A percentile compares a stretch with the other conserved stretches of the same genome.
These are phyloP conservation scores for Colletotrichum cuscutae DNA, from an alignment of 2,329 filamentous ascomycete genomes.

Conservation along the genomic window DNA sequence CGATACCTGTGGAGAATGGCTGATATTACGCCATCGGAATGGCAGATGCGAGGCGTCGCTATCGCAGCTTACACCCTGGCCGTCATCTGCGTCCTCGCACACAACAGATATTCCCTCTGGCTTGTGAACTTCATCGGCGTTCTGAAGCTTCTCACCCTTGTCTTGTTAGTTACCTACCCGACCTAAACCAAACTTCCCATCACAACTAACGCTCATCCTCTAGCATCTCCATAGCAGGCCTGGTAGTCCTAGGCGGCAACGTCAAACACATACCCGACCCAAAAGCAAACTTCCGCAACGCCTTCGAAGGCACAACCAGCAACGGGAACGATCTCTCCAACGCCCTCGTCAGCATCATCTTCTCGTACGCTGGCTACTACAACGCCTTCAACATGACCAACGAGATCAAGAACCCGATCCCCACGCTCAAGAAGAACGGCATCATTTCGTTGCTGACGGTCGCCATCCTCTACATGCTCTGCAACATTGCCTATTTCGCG, in stretches of 20 bases:
- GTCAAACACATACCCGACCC: slow-evolving; percentile 45
- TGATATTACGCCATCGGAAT: slow-evolving; percentile 60
- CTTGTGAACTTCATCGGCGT: slow-evolving; percentile 66
- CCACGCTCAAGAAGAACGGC: slow-evolving; percentile 61
- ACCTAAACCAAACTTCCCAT: no score
- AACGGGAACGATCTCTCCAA: slow-evolving; percentile 51
- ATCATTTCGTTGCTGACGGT: slow-evolving; percentile 62
- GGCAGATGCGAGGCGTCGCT: slow-evolving; percentile 75
- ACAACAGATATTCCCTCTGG: slow-evolving; percentile 67
- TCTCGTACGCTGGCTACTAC: slow-evolving; percentile 66
- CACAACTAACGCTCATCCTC: background rate
- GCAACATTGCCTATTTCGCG: slow-evolving; percentile 70
- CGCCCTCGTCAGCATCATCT: slow-evolving; percentile 68
- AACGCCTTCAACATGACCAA: slow-evolving; percentile 73
- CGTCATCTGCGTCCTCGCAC: slow-evolving; percentile 60
- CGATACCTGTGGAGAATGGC: slow-evolving; percentile 71
- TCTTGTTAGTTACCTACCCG: slow-evolving; percentile 53
- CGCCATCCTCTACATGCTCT: slow-evolving; percentile 65
- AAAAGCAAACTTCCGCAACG: slow-evolving; percentile 47
- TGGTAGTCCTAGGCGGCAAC: slow-evolving; percentile 65
- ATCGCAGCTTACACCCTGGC: slow-evolving; percentile 71
- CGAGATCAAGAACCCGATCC: slow-evolving; percentile 70
- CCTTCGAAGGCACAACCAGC: slow-evolving; percentile 46
- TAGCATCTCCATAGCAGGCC: slow-evolving; percentile 64
- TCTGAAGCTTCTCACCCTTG: slow-evolving; percentile 69